A percentile compares a stretch with the other conserved stretches of the same genome.
phyloP scores from a whole-genome alignment of 106 monocot genomes.

The Phalaenopsis equestris region DNA sequence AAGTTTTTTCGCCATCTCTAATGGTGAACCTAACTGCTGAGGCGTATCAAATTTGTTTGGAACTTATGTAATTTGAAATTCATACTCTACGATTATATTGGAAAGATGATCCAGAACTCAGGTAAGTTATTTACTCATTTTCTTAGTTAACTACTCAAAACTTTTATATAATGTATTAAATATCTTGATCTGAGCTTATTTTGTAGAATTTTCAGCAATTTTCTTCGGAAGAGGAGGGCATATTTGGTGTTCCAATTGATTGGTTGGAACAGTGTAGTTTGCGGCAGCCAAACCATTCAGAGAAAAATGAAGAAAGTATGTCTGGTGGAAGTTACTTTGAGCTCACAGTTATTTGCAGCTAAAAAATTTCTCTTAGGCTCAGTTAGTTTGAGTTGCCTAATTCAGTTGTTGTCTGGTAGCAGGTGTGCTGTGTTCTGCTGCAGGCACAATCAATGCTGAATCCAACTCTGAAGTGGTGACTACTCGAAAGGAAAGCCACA shows the following conservation, averaged over 20 bases:
- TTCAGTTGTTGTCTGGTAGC: not conserved
- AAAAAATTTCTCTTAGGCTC: not conserved
- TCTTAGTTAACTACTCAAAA: not conserved
- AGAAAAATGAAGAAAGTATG: not conserved
- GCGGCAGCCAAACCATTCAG: not conserved
- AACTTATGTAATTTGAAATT: not conserved
- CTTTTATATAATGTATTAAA: not conserved
- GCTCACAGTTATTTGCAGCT: not conserved
- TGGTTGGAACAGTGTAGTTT: not conserved
- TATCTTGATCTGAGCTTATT: not conserved
- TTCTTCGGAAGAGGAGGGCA: slow-evolving; percentile 1
- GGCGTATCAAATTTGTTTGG: not conserved
- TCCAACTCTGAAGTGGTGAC: not conserved
- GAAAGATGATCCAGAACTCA: not conserved
- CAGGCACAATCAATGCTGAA: not conserved
- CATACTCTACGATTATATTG: not conserved
- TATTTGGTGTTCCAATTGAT: slow-evolving; percentile 6
- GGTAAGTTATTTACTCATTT: not conserved
- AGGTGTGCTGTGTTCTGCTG: not conserved
- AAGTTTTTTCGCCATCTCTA: not conserved
- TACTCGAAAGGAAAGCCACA: slow-evolving; percentile 7
- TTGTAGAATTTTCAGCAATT: slow-evolving; percentile 6
- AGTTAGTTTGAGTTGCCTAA: not conserved
- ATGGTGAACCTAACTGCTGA: not conserved
- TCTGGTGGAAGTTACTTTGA: not conserved